Evolutionary conservation across 2,329 filamentous ascomycete species (phyloP), one percentile per base, ranked within the genome.

Genomic region (Colletotrichum sp.): DNA sequence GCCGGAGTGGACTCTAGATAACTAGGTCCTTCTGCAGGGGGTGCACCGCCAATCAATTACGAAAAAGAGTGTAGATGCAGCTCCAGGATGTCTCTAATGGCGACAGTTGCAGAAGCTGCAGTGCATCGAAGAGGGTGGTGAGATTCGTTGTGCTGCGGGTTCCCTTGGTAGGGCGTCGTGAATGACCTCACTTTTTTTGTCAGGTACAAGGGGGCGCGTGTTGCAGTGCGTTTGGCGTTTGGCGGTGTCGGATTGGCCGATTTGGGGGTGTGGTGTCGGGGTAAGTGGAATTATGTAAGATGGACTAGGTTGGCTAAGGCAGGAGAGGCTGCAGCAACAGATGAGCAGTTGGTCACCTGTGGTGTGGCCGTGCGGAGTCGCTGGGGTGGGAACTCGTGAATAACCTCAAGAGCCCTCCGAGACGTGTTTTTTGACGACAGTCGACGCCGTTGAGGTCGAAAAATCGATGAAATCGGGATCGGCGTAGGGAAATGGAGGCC

Each of bases 401-500:
- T 81, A 80, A 71, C 79, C 79, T 81, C 79, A 78, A 66, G 24
- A 68, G 52, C 32, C 66, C 34, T 48, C 36, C 13, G 60, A 64
- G 71, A 26, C 24, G 71, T 66, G 52, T 65, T 77, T 68, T 69
- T 74, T 74, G 76, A 76, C 76, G 74, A 76, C 76, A 72, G 48
- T 64, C 43, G 66, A n/a, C 61, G 36, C 26, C 34, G 71, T 74
- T 71, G 52, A 74, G 24, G 60, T 55, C 64, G 43, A 68, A 79
- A 83, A 81, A 81, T 64, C 34, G 68, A 70, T 64, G 71, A 68
- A 64, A 43, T 66, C 68, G 74, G 80, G 69, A 81, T 81, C 77
- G 73, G 70, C 78, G 64, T 59, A 64, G 74, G 71, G 68, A 75
- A 77, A 83, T 78, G 32, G 77, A 77, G 28, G 14, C 32, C 75